Conservation (phyloP, 805 yeast genomes). For the Wickerhamomyces canadensis region DNA sequence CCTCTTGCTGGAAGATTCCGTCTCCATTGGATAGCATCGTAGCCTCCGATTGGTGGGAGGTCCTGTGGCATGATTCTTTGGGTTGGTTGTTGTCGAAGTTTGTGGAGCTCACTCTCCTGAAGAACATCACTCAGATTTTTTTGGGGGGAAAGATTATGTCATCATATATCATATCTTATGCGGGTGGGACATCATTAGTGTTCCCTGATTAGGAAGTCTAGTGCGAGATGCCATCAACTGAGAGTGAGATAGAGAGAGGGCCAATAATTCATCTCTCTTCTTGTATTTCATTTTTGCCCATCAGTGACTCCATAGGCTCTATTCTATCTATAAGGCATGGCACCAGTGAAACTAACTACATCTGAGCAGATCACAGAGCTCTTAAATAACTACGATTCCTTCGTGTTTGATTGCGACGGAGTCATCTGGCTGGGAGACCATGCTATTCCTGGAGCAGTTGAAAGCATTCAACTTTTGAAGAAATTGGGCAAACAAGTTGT, state of each 20-base stretch:
- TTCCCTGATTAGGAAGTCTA: too few relatives aligned
- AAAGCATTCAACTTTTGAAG: slow-evolving; percentile 61
- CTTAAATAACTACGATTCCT: slow-evolving; percentile 69
- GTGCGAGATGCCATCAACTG: too few relatives aligned
- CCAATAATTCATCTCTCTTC: not conserved
- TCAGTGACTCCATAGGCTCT: too few relatives aligned
- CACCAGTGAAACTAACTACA: slow-evolving; percentile 40
- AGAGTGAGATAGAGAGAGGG: too few relatives aligned
- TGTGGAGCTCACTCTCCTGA: too few relatives aligned
- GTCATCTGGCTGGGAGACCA: slow-evolving; percentile 91
- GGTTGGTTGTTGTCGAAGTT: too few relatives aligned
- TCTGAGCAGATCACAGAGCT: slow-evolving; percentile 46
- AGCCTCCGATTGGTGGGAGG: slow-evolving; percentile 82
- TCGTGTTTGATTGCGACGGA: slow-evolving; percentile 95
- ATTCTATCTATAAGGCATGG: too few relatives aligned
- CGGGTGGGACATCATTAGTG: too few relatives aligned
- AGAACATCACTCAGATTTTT: too few relatives aligned
- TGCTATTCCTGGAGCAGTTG: slow-evolving; percentile 70
- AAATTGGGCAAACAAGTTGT: slow-evolving; percentile 57
- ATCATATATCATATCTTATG: too few relatives aligned
- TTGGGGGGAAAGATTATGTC: too few relatives aligned
- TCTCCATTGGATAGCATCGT: slow-evolving; percentile 85
- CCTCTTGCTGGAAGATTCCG: slow-evolving; percentile 83
- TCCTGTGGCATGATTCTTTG: slow-evolving; percentile 46
- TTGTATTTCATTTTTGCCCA: too few relatives aligned